Evolutionary conservation across 331 rosid species (phyloP), one percentile per base, ranked within the genome.

Genomic region (Phaseolus coccineus): DNA sequence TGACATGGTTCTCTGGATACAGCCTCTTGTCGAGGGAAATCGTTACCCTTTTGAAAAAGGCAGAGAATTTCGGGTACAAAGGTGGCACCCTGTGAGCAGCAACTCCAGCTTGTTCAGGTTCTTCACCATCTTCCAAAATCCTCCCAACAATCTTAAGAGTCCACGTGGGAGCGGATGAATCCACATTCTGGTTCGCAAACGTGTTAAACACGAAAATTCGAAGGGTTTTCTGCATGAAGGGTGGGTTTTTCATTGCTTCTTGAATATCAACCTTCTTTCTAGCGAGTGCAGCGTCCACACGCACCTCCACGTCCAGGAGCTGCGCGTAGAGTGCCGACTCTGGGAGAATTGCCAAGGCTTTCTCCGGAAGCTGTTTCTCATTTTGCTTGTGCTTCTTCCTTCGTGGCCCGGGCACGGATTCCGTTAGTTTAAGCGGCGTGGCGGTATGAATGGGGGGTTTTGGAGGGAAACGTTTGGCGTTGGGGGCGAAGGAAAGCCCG

Each of bases 171-270:
- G 35, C 0, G n/a, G 24, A 24, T 2, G 70, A n/a, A 14, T 63
- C 25, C 27, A 2, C 47, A 6, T 22, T 66, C 33, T 19, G 52
- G 50, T 22, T 40, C 4, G 71, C 2, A 10, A 67, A 67, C n/a
- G 72, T 67, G 53, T 67, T 67, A 55, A 67, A 67, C 35, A 67
- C 72, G 37, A 22, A 67, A 4, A 67, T 67, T 24, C 72, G 10
- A 4, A 67, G 72, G 11, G 53, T 67, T 67, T 42, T 67, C 53
- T 67, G 72, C 0, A 67, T 10, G 35, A 55, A 42, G 11, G 35
- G 72, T 22, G 72, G 55, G 72, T 42, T 67, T 19, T 44, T 67
- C 37, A 67, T 10, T n/a, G 72, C 55, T 42, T 67, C 72, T 5
- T 67, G 72, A 0, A 67, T 22, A 37, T 67, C 72, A 24, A 42